Evolutionary conservation across 306 rosid species (phyloP).

Genomic region (Ormosia emarginata): DNA sequence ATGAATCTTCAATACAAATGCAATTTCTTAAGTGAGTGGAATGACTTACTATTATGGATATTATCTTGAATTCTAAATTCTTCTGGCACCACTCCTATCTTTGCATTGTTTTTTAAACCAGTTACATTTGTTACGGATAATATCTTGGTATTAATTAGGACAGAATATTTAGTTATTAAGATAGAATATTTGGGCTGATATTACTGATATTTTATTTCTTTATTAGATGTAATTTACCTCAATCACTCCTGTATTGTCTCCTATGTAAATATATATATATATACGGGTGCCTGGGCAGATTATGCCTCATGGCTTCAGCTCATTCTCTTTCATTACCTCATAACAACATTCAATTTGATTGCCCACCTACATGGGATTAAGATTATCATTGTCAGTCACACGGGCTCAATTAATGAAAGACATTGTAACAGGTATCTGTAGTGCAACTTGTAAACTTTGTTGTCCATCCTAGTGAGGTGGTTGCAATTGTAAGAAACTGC

Average conservation of each 20-base stretch:
- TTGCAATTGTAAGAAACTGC: constrained; percentile 79
- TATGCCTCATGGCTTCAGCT: no score
- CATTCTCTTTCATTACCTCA: no score
- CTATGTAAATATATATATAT: no score
- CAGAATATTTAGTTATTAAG: no score
- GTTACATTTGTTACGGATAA: no score
- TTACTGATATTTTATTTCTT: no score
- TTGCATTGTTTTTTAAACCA: constrained; percentile 3
- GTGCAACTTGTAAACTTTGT: constrained; percentile 63
- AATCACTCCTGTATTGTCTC: no score
- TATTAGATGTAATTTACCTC: no score
- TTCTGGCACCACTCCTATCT: neutral
- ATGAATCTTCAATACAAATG: neutral
- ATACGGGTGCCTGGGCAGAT: no score
- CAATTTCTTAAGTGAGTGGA: neutral
- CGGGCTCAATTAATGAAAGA: constrained; percentile 23
- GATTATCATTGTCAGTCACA: constrained; percentile 19
- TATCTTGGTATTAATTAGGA: no score
- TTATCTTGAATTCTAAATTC: neutral
- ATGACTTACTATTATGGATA: neutral
- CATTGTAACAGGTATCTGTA: constrained; percentile 67
- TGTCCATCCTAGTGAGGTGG: constrained; percentile 79
- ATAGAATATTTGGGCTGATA: no score
- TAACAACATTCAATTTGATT: constrained; percentile 19
- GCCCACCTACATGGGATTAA: constrained; percentile 1